phyloP scores from a whole-genome alignment of 2,329 filamentous ascomycete genomes.

The Fusarium sacchari region DNA sequence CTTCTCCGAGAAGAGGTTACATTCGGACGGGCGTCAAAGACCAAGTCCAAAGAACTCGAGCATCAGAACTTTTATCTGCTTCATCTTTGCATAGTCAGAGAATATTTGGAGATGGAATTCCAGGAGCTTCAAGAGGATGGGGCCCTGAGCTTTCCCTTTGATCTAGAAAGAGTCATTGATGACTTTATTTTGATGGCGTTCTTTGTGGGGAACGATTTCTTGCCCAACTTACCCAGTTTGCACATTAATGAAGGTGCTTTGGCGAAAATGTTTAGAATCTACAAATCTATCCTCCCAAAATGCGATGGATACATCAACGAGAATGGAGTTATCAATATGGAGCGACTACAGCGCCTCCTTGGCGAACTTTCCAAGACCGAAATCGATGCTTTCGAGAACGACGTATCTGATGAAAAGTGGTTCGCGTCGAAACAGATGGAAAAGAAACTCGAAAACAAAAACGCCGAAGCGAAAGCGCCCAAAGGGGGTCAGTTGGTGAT shows the following conservation, averaged over 20 bases:
- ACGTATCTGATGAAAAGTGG: conserved; percentile 90
- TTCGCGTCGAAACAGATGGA: conserved; percentile 85
- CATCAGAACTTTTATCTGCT: conserved; percentile 99
- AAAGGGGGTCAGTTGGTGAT: conserved; percentile 74
- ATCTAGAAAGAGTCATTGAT: conserved; percentile 96
- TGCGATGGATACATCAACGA: conserved; percentile 97
- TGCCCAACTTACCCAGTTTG: conserved; percentile 93
- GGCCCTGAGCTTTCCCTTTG: conserved; percentile 79
- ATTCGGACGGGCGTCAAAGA: conserved; percentile 87
- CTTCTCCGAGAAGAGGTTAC: conserved; percentile 97
- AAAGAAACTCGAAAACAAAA: conserved; percentile 68
- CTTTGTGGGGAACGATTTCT: conserved; percentile 98
- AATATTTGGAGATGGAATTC: conserved; percentile 97
- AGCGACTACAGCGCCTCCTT: conserved; percentile 79
- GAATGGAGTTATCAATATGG: conserved; percentile 88
- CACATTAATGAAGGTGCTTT: conserved; percentile 99
- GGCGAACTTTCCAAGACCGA: conserved; percentile 90
- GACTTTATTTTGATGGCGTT: conserved; percentile 99
- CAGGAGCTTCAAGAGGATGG: conserved; percentile 85
- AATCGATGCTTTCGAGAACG: conserved; percentile 90
- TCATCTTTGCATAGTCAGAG: conserved; percentile 96
- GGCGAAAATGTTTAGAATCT: conserved; percentile 96
- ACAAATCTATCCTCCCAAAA: conserved; percentile 88
- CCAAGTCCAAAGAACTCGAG: conserved; percentile 94
- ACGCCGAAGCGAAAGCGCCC: conserved; percentile 62